Conservation (phyloP, 2,329 filamentous ascomycete genomes). For the Paracamarosporium sp. region DNA sequence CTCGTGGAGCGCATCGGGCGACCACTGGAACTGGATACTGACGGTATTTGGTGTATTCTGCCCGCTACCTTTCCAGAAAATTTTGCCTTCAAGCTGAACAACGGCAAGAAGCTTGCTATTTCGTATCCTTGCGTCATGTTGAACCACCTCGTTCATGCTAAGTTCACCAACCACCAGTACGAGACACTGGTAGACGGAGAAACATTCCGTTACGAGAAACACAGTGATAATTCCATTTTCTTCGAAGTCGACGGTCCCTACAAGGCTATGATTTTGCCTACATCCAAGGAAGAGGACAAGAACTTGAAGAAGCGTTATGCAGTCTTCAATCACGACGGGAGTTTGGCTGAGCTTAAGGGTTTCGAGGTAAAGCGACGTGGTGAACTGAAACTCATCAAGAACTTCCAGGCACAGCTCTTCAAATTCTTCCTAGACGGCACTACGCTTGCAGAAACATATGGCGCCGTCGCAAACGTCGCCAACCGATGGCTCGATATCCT, state of each 20-base stretch:
- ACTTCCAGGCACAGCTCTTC: constrained; percentile 99
- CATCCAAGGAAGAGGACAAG: constrained; percentile 98
- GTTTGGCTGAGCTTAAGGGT: constrained; percentile 91
- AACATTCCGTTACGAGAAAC: constrained; percentile 90
- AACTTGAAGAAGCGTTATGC: constrained; percentile 99
- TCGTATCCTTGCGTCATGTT: constrained; percentile 99
- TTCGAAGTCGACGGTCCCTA: constrained; percentile 99
- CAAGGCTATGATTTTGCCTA: constrained; percentile 95
- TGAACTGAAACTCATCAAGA: constrained; percentile 99
- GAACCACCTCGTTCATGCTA: constrained; percentile 93
- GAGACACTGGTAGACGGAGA: constrained; percentile 82
- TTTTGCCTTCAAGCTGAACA: constrained; percentile 91
- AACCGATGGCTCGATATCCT: constrained; percentile 97
- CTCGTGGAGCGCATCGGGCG: constrained; percentile 92
- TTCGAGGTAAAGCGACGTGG: constrained; percentile 98
- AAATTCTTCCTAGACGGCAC: constrained; percentile 96
- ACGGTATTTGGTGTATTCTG: constrained; percentile 99
- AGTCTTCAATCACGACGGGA: constrained; percentile 98
- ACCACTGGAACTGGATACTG: constrained; percentile 92
- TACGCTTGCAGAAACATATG: constrained; percentile 88
- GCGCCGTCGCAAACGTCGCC: constrained; percentile 88
- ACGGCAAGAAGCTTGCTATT: constrained; percentile 94
- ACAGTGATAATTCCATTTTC: constrained; percentile 99
- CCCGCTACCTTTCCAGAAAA: constrained; percentile 97
- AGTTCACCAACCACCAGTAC: constrained; percentile 97